These are phyloP conservation scores for Tylopilus balloui DNA, from an alignment of 768 basidiomycete species.

Conservation along the genomic window DNA sequence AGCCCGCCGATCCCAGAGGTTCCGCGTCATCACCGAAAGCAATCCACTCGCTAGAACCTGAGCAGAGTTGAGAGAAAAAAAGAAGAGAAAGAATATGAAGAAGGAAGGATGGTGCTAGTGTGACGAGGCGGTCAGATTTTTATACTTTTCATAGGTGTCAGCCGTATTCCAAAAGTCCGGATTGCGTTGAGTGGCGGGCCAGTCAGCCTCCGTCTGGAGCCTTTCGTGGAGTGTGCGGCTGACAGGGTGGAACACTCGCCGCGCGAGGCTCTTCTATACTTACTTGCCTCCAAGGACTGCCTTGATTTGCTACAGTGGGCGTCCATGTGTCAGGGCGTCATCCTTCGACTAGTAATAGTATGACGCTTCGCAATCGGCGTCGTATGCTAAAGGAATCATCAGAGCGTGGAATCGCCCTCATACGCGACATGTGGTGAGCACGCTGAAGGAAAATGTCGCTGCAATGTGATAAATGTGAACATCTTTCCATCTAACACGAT, in stretches of 20 bases:
- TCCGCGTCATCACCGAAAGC: not conserved
- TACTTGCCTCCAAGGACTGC: too few species aligned
- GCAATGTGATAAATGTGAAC: too few species aligned
- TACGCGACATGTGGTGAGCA: too few species aligned
- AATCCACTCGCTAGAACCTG: not conserved
- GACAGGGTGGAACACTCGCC: not conserved
- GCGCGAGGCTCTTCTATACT: not conserved
- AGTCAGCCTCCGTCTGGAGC: not conserved
- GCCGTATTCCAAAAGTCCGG: conserved; percentile 4
- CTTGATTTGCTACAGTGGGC: not conserved
- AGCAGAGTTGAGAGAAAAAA: not conserved
- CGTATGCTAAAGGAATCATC: too few species aligned
- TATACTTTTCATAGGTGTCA: not conserved
- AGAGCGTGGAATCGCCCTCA: too few species aligned
- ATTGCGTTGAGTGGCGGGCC: not conserved
- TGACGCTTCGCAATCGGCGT: too few species aligned
- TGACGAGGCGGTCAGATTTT: not conserved
- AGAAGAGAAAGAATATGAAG: not conserved
- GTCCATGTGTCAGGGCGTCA: not conserved
- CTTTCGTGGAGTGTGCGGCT: not conserved
- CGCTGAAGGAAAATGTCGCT: too few species aligned
- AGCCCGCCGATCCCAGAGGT: not conserved
- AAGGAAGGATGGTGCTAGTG: not conserved
- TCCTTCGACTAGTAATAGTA: not conserved
- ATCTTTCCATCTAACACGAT: too few species aligned